Percentiles rank a stretch among this genome's conserved stretches.
phyloP scores from a whole-genome alignment of 192 early-diverging fungal species.

The Backusella tarrabulga region DNA sequence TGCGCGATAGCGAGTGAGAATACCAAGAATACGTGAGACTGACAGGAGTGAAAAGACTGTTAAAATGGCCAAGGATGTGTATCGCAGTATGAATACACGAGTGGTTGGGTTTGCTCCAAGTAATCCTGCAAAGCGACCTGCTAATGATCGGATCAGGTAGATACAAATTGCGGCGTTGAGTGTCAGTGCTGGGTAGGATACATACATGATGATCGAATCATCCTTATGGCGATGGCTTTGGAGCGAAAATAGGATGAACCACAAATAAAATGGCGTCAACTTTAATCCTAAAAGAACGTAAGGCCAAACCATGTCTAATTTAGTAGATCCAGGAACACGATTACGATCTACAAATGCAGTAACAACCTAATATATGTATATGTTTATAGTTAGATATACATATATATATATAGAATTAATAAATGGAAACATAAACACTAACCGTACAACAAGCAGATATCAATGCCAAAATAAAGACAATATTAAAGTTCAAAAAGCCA shows the following conservation, averaged over 20 bases:
- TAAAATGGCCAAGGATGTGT: slow-evolving; percentile 44
- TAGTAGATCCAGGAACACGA: slow-evolving; percentile 32
- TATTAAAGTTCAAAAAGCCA: slow-evolving; percentile 87
- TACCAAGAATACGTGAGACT: slow-evolving; percentile 64
- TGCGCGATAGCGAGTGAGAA: slow-evolving; percentile 73
- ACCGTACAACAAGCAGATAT: slow-evolving; percentile 57
- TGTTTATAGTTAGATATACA: background rate
- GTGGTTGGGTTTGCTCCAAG: slow-evolving; percentile 32
- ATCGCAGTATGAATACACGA: slow-evolving; percentile 11
- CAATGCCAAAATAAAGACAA: slow-evolving; percentile 74
- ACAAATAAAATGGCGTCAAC: slow-evolving; percentile 69
- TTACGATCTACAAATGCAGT: slow-evolving; percentile 41
- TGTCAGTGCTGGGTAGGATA: slow-evolving; percentile 85
- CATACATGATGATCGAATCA: slow-evolving; percentile 91
- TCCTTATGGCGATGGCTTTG: slow-evolving; percentile 79
- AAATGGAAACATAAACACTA: slow-evolving; percentile 13
- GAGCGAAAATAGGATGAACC: slow-evolving; percentile 72
- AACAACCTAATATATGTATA: slow-evolving; percentile 31
- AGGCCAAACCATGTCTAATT: slow-evolving; percentile 27
- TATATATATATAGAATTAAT: background rate
- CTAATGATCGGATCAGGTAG: slow-evolving; percentile 45
- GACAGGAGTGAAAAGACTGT: slow-evolving; percentile 52
- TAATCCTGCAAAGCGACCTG: slow-evolving; percentile 30
- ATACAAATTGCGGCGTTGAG: slow-evolving; percentile 72
- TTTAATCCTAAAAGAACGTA: slow-evolving; percentile 53